Base-by-base conservation (phyloP, 495 filamentous ascomycete species). In the Saxispiralis lemnorum region DNA sequence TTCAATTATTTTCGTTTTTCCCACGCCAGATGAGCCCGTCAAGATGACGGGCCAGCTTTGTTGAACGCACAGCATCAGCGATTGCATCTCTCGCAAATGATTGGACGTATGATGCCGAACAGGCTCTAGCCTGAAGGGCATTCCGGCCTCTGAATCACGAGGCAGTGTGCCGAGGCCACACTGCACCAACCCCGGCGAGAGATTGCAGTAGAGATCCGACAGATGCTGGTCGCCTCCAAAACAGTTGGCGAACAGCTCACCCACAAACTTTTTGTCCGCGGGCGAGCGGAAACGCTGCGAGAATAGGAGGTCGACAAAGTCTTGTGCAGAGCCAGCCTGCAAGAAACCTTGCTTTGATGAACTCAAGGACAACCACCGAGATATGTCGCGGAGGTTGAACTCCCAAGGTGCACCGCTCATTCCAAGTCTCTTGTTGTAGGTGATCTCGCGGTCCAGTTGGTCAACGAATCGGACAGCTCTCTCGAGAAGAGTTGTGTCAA, bases 371-470 rank as follows among this genome's bases (percentile, higher is more conserved):
- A 95, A 68, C 88, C 88, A 96, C 31, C 92, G 73, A 36, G 87
- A 71, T 6, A 80, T 83, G 61, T 99, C 92, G 55, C 92, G 77
- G 47, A 99, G 63, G 51, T 99, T 99, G 54, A 99, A 85, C 54
- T 99, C 92, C 92, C 88, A 96, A 2, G 89, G 92, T 9, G 80
- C 80, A 38, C 92, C 92, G 39, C 78, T 64, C n/a, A 73, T 63
- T 13, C 83, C 88, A 51, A 95, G 75, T 30, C 63, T 60, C 36
- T 75, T 72, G 28, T 73, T 66, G 30, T 71, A 63, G 3, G 74
- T 66, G 34, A 93, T 74, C 3, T 79, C 71, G 11, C 66, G 64
- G 51, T 93, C 84, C 4, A 96, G 64, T 11, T 62, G 62, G 20
- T 77, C 79, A n/a, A 96, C 76, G 56, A 93, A 93, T 20, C 67